These are phyloP conservation scores for Aegilops bicornis DNA, from an alignment of 176 grass and related monocot species.

Conservation along the genomic window DNA sequence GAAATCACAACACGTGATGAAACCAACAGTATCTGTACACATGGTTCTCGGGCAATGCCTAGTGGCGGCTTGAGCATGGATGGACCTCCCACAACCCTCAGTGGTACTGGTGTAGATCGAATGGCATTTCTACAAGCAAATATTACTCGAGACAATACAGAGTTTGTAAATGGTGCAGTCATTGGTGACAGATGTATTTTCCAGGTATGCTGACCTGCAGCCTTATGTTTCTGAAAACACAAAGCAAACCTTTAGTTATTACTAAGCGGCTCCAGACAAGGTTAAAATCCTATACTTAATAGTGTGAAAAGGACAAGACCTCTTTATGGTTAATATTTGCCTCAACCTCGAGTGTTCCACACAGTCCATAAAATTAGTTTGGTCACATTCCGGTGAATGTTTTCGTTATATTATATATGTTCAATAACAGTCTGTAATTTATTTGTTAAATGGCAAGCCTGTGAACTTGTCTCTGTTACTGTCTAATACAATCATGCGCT, in stretches of 20 bases:
- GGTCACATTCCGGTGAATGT: not conserved
- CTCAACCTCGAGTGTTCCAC: not conserved
- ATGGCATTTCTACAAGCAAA: conserved; percentile 85
- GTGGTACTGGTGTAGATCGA: conserved; percentile 77
- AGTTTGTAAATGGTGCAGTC: conserved; percentile 75
- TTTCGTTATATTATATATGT: not conserved
- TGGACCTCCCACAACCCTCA: conserved; percentile 93
- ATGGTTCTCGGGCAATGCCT: conserved; percentile 81
- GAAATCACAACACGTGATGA: conserved; percentile 88
- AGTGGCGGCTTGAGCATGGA: conserved; percentile 82
- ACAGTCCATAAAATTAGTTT: not conserved
- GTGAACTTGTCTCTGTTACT: not conserved
- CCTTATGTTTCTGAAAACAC: conserved; percentile 17
- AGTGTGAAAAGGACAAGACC: not conserved
- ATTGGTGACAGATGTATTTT: conserved; percentile 89
- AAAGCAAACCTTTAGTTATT: not conserved
- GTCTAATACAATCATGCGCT: not conserved
- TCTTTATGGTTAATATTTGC: not conserved
- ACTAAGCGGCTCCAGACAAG: not conserved
- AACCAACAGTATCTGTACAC: conserved; percentile 82
- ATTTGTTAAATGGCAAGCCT: not conserved
- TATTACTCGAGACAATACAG: conserved; percentile 88
- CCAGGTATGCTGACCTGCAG: conserved; percentile 53
- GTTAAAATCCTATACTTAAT: not conserved
- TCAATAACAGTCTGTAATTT: not conserved